Base-by-base conservation (phyloP, 768 basidiomycete species). In the Favolaschia claudopus region DNA sequence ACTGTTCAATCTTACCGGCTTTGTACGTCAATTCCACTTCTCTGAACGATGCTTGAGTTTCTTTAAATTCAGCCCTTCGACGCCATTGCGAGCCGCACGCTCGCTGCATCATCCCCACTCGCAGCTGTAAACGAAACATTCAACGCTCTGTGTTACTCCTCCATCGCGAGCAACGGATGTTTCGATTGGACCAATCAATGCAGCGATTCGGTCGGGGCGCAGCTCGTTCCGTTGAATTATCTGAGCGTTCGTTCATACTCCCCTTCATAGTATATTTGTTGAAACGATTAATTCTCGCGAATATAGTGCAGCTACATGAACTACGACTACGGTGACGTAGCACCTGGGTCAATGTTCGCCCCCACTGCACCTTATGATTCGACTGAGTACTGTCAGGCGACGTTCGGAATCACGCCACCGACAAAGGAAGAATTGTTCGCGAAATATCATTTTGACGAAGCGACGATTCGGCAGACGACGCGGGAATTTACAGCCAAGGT, bases 371-470 rank as follows among this genome's bases (percentile, higher is more conserved):
- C 50, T 12, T 51, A 40, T 22, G 34, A 51, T 40, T 40, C 50
- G n/a, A 51, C 17, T n/a, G 14, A 28, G 28, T 31, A 1, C 22
- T 51, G 50, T 39, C 38, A 51, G 38, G 28, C 39, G 38, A 51
- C 20, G 20, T 51, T 40, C 28, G 42, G 42, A 13, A 27, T 51
- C 25, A 51, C 50, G 20, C 50, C 50, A 15, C 50, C 50, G n/a
- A 51, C 50, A 6, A 27, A 31, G 38, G 24, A 19, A 2, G 50
- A 51, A 31, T 15, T 51, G 14, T 31, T 51, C 5, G 38, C 19
- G 7, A 40, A 50, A 29, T 50, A 50, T 33, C 48, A 50, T 24
- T 50, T 50, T 29, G 48, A 50, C n/a, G 48, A 50, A 28, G 48
- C 36, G 7, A 50, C 48, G 19, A 50, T 50, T 24, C 48, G 48